Evolutionary conservation across 2,329 filamentous ascomycete species (phyloP).

Genomic region (Ophiostoma montium): DNA sequence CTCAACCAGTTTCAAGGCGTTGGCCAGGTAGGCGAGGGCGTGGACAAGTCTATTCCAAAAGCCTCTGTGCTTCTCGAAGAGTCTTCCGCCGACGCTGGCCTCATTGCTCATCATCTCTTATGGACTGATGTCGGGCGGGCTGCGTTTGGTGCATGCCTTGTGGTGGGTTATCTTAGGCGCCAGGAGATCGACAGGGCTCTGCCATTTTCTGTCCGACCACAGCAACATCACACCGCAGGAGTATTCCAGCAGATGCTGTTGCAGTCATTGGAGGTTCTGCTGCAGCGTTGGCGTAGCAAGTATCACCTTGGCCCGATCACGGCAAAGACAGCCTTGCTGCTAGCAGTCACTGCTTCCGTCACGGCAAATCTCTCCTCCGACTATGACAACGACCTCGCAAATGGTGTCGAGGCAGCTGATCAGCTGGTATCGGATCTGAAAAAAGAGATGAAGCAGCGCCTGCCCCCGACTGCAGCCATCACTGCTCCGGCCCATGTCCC

Average conservation of each 20-base stretch:
- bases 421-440: slow-evolving; percentile 1
- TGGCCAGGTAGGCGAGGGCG: not conserved
- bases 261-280: not conserved
- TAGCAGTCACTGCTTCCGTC: slow-evolving; percentile 5
- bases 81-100: not conserved
- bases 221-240: not conserved
- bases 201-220: slow-evolving; percentile 1
- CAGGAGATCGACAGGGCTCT: slow-evolving; percentile 3
- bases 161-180: slow-evolving; percentile 1
- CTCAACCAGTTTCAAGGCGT: slow-evolving; percentile 2
- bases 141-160: slow-evolving; percentile 4
- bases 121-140: slow-evolving; percentile 7
- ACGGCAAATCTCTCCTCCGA: slow-evolving; percentile 1
- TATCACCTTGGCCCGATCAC: slow-evolving; percentile 7
- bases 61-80: not conserved
- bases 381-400: not conserved
- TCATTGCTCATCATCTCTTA: slow-evolving; percentile 2
- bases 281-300: slow-evolving; percentile 1
- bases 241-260: slow-evolving; percentile 4
- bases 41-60: not conserved
- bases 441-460: not conserved
- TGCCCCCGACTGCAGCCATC: not conserved
- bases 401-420: slow-evolving; percentile 1
- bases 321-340: slow-evolving; percentile 5
- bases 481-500: not conserved